Base-by-base conservation (phyloP, 352 stramenopile species). In the Phytophthora podocarpi region DNA sequence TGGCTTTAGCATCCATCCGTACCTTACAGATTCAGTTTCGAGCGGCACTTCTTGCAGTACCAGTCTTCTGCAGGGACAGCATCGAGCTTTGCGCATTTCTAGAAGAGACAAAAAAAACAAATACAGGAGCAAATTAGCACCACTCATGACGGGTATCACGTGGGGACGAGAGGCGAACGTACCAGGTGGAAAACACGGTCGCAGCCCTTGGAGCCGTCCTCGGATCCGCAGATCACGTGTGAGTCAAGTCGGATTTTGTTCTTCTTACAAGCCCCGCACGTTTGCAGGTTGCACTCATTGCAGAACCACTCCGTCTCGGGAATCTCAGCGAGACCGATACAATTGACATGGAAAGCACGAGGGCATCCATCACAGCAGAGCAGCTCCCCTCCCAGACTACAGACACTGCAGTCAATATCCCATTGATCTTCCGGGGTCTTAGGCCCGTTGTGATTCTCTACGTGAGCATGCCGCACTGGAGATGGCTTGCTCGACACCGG, bases 291-390 rank as follows among this genome's bases (percentile, higher is more conserved):
- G 52, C 89, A 97, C 40, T 96, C 85, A 24, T 90, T 78, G 67
- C 89, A 97, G 52, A 96, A 97, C 89, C 89, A 97, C 48, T 95
- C 87, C 9, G 82, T 85, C 0, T 85, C 74, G 3, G 85, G 85
- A n/a, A 92, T 71, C 3, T 63, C 46, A 50, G 82, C 34, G n/a
- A 94, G 53, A 4, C 74, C 70, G 37, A 95, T 84, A 47, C 95
- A 98, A 27, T 83, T 79, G 5, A 83, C 57, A 74, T 98, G 96
- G 71, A 97, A 98, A 6, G 91, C 85, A 36, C 91, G 76, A 3
- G 94, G 94, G 55, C 96, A 98, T 12, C 85, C 89, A 56, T 96
- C 90, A 58, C 96, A 98, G 64, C 86, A 96, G 1, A 97, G 70
- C 15, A 98, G 35, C 50, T 96, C 83, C 3, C 91, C 92, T n/a